Evolutionary conservation across 2,329 filamentous ascomycete species (phyloP), one percentile per base, ranked within the genome.

Genomic region (Claviceps sp.): DNA sequence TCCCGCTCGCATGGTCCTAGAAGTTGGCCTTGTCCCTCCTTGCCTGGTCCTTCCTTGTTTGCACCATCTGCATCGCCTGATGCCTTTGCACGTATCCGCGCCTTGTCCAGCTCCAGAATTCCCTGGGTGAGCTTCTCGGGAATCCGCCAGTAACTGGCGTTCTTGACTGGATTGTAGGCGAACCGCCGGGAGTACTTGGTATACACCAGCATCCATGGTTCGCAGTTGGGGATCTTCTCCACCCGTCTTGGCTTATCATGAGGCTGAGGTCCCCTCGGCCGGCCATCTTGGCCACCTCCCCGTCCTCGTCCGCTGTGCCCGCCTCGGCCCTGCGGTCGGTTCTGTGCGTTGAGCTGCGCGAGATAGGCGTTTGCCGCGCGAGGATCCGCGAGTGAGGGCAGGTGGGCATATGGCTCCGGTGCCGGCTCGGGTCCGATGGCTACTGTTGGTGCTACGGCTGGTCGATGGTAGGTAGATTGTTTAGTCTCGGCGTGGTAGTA

Each of bases 71-170:
- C 52, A 37, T 62, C 55, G 2, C 60, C 63, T 0, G 61, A 62
- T 0, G 72, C 73, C 69, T 82, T 79, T 61, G 77, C 68, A 69
- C 80, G 71, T 68, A 84, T 84, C 54, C 80, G 78, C 58, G 84
- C 81, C 64, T 85, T 81, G 66, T 95, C 89, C 52, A 88, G 71
- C 56, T 81, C 77, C 49, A 84, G 59, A 51, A 93, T 87, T 14
- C 81, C 89, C 54, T 85, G 82, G 76, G 90, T 84, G 38, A 98
- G 75, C 64, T 93, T 84, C 52, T 88, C 81, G 0, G 93, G 93
- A 60, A 96, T 93, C 61, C 89, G 89, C 93, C 94, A 98, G 67
- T 89, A 89, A 67, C 90, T 97, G 58, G 89, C 78, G 40, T 91
- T 87, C 58, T 91, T 95, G 51, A 78, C 77, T 0, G 83, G 79